Evolutionary conservation across 1,284 basidiomycete species (phyloP).

Genomic region (Hemileccinum hortonii): DNA sequence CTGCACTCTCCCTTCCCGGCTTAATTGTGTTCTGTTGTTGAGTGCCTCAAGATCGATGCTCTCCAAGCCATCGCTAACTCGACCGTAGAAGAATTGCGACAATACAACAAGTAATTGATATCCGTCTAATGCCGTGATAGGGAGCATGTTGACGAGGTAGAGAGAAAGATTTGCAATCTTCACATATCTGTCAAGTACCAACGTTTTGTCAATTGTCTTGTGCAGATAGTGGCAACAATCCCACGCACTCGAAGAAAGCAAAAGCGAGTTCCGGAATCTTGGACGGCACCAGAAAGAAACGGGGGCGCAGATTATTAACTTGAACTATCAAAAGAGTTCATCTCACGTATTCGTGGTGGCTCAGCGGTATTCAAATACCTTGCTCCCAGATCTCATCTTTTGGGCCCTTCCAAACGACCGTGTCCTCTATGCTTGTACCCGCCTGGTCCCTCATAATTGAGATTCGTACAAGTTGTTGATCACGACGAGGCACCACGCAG

Average conservation of each 20-base stretch:
- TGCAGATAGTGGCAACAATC: background rate
- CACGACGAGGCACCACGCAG: conserved; percentile 50
- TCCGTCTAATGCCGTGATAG: conserved; percentile 64
- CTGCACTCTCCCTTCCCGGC: conserved; percentile 17
- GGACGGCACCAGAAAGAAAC: conserved; percentile 46
- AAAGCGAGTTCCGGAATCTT: conserved; percentile 39
- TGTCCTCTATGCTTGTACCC: conserved; percentile 19
- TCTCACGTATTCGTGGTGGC: background rate
- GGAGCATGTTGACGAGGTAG: conserved; percentile 71
- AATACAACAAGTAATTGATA: conserved; percentile 46
- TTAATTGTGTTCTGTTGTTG: background rate
- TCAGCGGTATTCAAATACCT: conserved; percentile 43
- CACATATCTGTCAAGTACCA: conserved; percentile 50
- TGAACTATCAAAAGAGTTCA: conserved; percentile 44
- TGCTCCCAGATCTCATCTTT: conserved; percentile 65
- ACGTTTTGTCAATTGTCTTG: background rate
- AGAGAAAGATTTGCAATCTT: conserved; percentile 62
- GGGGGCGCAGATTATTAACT: conserved; percentile 49
- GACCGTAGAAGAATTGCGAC: conserved; percentile 33
- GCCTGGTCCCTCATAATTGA: conserved; percentile 27
- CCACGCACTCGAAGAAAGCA: conserved; percentile 50
- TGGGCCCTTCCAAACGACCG: conserved; percentile 69
- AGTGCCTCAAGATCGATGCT: conserved; percentile 23
- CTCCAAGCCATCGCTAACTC: background rate
- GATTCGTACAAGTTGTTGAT: conserved; percentile 51